Evolutionary conservation across 2,329 filamentous ascomycete species (phyloP).

Genomic region (Penicillium glabrum): DNA sequence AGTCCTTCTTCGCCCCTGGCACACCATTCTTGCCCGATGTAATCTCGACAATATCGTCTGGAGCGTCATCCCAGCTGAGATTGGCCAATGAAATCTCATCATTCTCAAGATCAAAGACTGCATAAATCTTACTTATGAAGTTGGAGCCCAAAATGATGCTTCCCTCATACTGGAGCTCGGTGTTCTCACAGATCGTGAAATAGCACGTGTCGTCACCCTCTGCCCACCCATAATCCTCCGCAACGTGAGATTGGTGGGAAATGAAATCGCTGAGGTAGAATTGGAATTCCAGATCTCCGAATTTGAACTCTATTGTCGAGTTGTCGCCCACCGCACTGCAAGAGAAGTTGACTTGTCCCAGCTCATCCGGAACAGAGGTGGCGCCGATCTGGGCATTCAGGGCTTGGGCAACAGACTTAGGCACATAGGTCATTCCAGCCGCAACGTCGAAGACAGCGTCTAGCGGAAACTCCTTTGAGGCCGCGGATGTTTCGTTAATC

Average conservation of each 20-base stretch:
- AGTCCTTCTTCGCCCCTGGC: not conserved
- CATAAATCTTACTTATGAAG: slow-evolving; percentile 1
- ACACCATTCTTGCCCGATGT: not conserved
- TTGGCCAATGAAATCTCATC: slow-evolving; percentile 8
- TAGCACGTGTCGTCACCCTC: not conserved
- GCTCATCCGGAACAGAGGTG: not conserved
- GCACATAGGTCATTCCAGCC: not conserved
- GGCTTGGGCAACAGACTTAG: slow-evolving; percentile 1
- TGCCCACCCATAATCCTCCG: not conserved
- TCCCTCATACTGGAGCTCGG: not conserved
- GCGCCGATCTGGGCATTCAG: slow-evolving; percentile 1
- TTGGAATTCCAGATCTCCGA: slow-evolving; percentile 1
- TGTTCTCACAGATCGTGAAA: slow-evolving; percentile 1
- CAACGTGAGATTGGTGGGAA: not conserved
- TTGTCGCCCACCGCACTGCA: not conserved
- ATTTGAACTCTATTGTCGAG: slow-evolving; percentile 5
- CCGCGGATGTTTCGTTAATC: not conserved
- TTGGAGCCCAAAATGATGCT: slow-evolving; percentile 5
- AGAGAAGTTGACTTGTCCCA: slow-evolving; percentile 3
- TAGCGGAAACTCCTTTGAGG: not conserved
- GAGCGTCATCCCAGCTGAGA: not conserved
- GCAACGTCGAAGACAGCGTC: slow-evolving; percentile 2
- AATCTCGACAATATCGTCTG: slow-evolving; percentile 7
- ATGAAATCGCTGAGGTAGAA: not conserved
- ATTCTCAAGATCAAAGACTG: slow-evolving; percentile 13